Evolutionary conservation across 108 stramenopile species (phyloP).

Genomic region (Cyclotella atomus): DNA sequence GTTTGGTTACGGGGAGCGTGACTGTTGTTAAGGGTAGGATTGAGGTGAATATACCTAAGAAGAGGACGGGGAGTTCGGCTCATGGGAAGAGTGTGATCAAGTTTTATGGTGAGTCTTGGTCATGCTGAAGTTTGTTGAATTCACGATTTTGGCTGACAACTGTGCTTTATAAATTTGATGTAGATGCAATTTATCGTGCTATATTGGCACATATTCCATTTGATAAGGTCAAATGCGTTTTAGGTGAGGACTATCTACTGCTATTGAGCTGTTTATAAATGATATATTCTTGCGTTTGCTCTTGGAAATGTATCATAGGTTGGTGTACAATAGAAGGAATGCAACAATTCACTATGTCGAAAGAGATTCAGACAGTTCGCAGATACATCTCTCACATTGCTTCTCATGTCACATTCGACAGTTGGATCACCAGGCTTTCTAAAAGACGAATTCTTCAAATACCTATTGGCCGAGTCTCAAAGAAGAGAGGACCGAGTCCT

Average conservation of each 20-base stretch:
- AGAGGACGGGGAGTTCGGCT: constrained; percentile 81
- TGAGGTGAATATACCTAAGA: constrained; percentile 93
- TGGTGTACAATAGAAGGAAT: no score
- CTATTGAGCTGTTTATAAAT: not conserved
- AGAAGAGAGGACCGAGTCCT: constrained; percentile 81
- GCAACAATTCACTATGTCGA: no score
- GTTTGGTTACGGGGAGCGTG: constrained; percentile 90
- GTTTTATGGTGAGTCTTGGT: constrained; percentile 84
- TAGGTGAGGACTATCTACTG: constrained; percentile 30
- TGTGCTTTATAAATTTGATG: not conserved
- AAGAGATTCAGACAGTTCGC: no score
- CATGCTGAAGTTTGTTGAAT: not conserved
- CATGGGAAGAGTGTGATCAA: constrained; percentile 88
- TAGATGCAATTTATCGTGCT: constrained; percentile 90
- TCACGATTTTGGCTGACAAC: not conserved
- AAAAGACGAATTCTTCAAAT: constrained; percentile 95
- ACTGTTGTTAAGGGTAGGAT: constrained; percentile 92
- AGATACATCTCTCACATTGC: no score
- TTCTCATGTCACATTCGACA: not conserved
- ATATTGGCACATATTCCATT: constrained; percentile 90
- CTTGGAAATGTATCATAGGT: no score
- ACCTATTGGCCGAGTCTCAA: constrained; percentile 72
- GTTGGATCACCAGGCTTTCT: constrained; percentile 94
- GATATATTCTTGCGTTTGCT: no score
- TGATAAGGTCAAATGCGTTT: constrained; percentile 82